Conservation (phyloP, 345 rosid species). For the Psidium friedrichsthalianum region DNA sequence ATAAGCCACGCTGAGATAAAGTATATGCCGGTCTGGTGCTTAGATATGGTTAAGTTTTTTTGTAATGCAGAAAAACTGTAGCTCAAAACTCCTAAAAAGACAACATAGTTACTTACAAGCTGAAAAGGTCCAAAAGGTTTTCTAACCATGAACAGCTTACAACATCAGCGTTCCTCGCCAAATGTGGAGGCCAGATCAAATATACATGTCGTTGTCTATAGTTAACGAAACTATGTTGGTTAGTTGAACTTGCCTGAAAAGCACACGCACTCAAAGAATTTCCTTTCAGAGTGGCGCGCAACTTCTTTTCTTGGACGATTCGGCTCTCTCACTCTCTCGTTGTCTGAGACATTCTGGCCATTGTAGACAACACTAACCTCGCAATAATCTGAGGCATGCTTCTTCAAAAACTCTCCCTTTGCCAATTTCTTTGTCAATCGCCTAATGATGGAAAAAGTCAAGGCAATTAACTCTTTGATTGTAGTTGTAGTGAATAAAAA, state of each 20-base stretch:
- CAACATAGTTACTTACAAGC: background rate
- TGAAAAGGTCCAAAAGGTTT: background rate
- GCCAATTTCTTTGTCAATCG: constrained; percentile 15
- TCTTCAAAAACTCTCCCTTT: constrained; percentile 33
- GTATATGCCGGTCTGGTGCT: too few relatives aligned
- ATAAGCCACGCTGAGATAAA: background rate
- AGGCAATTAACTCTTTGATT: background rate
- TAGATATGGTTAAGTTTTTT: background rate
- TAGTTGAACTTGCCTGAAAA: constrained; percentile 25
- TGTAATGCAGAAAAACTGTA: background rate
- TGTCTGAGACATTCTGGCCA: constrained; percentile 20
- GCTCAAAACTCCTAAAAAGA: background rate
- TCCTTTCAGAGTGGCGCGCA: constrained; percentile 1
- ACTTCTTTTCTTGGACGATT: background rate
- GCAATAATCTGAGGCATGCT: constrained; percentile 46
- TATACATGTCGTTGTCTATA: background rate
- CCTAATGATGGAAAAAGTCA: background rate
- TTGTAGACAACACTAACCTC: constrained; percentile 30
- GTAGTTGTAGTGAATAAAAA: background rate
- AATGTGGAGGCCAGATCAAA: background rate
- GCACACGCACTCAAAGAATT: constrained; percentile 24
- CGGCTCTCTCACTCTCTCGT: background rate
- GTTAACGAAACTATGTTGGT: background rate
- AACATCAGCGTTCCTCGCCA: background rate
- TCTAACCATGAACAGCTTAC: background rate